Base-by-base conservation (phyloP, 179 eudicot species). In the Actinidia arguta region DNA sequence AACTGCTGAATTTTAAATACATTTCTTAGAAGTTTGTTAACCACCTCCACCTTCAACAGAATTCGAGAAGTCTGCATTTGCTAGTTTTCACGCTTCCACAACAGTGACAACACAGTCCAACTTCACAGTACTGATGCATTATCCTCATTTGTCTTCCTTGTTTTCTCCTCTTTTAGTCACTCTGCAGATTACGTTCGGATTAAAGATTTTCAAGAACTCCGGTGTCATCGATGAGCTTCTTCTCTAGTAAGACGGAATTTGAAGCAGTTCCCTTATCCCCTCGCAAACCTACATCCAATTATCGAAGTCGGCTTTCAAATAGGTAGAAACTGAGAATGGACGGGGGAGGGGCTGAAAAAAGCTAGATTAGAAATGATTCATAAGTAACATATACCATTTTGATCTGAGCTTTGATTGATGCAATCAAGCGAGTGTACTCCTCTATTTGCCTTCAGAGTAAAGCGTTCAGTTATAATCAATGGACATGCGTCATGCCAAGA, bases 221-320 rank as follows among this genome's bases (percentile, higher is more conserved):
- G n/a, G n/a, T 62, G 24, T 44, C 25, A 52, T n/a, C 11, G 2
- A 50, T 25, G 52, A 74, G 16, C 63, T 36, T 17, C 71, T 8
- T 50, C 55, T 80, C 39, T 24, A 63, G 59, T 47, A 48, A 36
- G 61, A 76, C 80, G 95, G 86, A 72, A 88, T 78, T 85, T 90
- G 86, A 68, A 94, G 92, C 80, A 94, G 79, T 85, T 94, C 98
- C 66, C 93, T 85, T 71, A 92, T 91, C 68, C 98, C 98, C 86
- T 91, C 94, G 52, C 88, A 90, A 44, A 94, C 95, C 97, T 94
- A 88, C 88, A 88, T 62, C 46, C 47, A 56, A 81, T n/a, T 63
- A 56, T 67, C 50, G 70, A 82, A 70, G 39, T 10, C 14, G 11
- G 27, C 1, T 67, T 66, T 61, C 42, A 27, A 42, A 47, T 61